Evolutionary conservation across 768 basidiomycete species (phyloP), one percentile per base, ranked within the genome.

Genomic region (Lactarius akahatsu): DNA sequence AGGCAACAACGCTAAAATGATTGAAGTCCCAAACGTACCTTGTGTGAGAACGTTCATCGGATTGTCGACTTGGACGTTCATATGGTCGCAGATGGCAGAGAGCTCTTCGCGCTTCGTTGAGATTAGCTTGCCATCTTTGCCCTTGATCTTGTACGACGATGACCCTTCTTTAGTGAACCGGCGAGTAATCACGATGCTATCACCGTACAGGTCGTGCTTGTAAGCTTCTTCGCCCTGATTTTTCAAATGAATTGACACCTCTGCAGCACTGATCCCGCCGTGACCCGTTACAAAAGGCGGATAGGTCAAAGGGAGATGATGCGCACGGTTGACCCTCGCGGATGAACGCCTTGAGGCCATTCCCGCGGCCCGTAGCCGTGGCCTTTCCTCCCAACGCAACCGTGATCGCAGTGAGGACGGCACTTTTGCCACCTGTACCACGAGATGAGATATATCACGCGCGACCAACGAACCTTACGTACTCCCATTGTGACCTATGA

Each of bases 41-140:
- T 94, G 93, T 0, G 92, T 95, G 54, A 96, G 82, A 30, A 99
- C 89, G 68, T 93, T 98, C 86, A 98, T 87, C 1, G 96, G 96
- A 73, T 96, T 96, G 74, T 97, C 94, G 66, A 97, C 92, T 74
- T 96, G 94, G 63, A 99, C 92, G 72, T 94, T 94, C 90, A 97
- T 96, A 70, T 94, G 90, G 74, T 96, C 93, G 72, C 90, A 90
- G 59, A 99, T 98, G 2, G 88, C 85, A 20, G 90, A 83, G 13
- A 99, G 77, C 73, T 98, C 95, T 11, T 93, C 88, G 70, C 87
- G 86, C 79, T 92, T 94, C 16, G 80, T 87, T 40, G 88, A 89
- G 65, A 97, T 77, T 11, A 86, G 73, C 69, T 81, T 83, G 43
- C 85, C 86, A 28, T 89, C 85, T 72, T 82, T 85, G 70, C 78